phyloP scores from a whole-genome alignment of 164 flowering plant species.

The Annona squamosa region DNA sequence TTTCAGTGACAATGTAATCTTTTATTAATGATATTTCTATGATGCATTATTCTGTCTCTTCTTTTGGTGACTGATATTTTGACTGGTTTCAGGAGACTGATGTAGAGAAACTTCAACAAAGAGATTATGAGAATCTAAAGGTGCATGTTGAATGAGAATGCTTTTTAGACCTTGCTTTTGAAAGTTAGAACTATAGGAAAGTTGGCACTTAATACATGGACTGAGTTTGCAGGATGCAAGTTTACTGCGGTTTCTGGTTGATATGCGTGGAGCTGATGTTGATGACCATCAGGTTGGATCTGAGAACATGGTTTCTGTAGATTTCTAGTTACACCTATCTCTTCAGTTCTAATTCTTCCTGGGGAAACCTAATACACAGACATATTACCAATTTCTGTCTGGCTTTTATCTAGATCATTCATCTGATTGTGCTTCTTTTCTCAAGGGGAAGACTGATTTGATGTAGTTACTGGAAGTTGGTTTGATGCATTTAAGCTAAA shows the following conservation, averaged over 20 bases:
- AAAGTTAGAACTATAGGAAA: conserved; percentile 5
- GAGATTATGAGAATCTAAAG: conserved; percentile 83
- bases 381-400: not conserved
- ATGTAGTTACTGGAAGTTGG: not conserved
- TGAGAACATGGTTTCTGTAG: not conserved
- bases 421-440: not conserved
- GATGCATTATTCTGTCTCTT: not conserved
- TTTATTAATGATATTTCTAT: not conserved
- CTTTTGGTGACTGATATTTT: not conserved
- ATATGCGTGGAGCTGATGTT: conserved; percentile 94
- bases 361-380: not conserved
- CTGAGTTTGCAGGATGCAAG: conserved; percentile 81
- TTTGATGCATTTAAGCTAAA: no score
- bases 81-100: conserved; percentile 62
- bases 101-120: conserved; percentile 87
- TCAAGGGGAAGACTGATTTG: not conserved
- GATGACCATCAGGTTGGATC: conserved; percentile 76
- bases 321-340: not conserved
- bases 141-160: conserved; percentile 23
- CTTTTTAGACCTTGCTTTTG: not conserved
- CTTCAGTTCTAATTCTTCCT: not conserved
- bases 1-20: not conserved
- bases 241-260: conserved; percentile 88
- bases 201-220: conserved; percentile 15
- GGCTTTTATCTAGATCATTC: not conserved